Percentiles rank a stretch among this genome's conserved stretches.
phyloP scores from a whole-genome alignment of 331 rosid species.

The Dryas integrifolia region DNA sequence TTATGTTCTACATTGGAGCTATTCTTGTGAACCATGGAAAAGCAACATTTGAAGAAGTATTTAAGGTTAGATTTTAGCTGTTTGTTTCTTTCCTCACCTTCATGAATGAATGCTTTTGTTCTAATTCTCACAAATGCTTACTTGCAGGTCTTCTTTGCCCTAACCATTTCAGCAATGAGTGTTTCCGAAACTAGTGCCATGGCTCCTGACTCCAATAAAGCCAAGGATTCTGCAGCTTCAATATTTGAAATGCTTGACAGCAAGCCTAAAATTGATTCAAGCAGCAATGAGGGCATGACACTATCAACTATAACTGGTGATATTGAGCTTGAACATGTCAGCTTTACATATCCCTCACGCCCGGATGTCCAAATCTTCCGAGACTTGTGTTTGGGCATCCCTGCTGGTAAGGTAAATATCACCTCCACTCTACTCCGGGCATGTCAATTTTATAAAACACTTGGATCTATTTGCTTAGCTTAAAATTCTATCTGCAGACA shows the following conservation, averaged over 20 bases:
- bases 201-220: conserved; percentile 84
- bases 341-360: conserved; percentile 70
- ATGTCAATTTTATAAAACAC: background rate
- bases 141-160: conserved; percentile 73
- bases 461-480: background rate
- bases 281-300: conserved; percentile 51
- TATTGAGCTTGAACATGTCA: conserved; percentile 56
- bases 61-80: conserved; percentile 37
- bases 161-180: conserved; percentile 52
- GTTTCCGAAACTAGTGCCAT: conserved; percentile 65
- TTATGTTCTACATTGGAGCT: conserved; percentile 65
- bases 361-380: conserved; percentile 68
- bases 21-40: conserved; percentile 46
- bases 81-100: background rate
- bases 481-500: conserved; percentile 40
- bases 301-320: conserved; percentile 41
- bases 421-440: background rate
- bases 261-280: conserved; percentile 65
- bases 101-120: conserved; percentile 10
- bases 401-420: conserved; percentile 63
- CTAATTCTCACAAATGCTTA: background rate
- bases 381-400: conserved; percentile 56
- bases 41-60: conserved; percentile 68
- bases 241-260: conserved; percentile 72
- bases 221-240: conserved; percentile 78